Percentiles rank a stretch among this genome's conserved stretches.
Evolutionary conservation across 148 eudicot species (phyloP).

Genomic region (Salicornia ramosissima): DNA sequence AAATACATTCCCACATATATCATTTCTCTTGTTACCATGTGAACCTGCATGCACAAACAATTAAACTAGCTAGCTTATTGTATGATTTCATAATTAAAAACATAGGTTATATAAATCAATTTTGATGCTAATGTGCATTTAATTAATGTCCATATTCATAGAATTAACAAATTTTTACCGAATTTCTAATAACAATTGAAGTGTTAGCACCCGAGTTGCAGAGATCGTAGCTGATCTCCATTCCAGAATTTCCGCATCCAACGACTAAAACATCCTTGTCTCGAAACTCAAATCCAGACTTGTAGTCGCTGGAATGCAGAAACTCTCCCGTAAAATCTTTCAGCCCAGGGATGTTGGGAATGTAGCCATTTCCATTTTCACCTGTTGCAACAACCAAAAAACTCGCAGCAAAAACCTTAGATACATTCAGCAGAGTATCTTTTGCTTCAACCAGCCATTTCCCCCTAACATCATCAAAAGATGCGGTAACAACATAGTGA

Average conservation of each 20-base stretch:
- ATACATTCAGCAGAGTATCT: not conserved
- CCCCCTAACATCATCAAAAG: slow-evolving; percentile 13
- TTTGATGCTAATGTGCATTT: too few species aligned
- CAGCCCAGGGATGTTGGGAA: slow-evolving; percentile 34
- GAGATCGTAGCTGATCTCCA: slow-evolving; percentile 44
- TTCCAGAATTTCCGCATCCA: slow-evolving; percentile 51
- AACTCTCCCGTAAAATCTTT: slow-evolving; percentile 27
- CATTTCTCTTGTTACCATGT: not conserved
- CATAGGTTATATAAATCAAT: too few species aligned
- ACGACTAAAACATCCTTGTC: slow-evolving; percentile 37
- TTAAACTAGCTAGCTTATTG: not conserved
- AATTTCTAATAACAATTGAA: slow-evolving; percentile 36
- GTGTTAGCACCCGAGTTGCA: slow-evolving; percentile 33
- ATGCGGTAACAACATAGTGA: slow-evolving; percentile 27
- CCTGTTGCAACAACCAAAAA: slow-evolving; percentile 42
- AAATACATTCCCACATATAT: not conserved
- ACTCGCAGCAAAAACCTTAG: slow-evolving; percentile 15
- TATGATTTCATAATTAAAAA: too few species aligned
- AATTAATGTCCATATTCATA: too few species aligned
- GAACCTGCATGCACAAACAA: not conserved
- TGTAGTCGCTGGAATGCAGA: slow-evolving; percentile 38
- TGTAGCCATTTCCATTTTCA: slow-evolving; percentile 29
- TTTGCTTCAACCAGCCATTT: slow-evolving; percentile 32
- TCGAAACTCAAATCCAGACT: slow-evolving; percentile 24
- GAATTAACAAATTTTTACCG: slow-evolving; percentile 20